Evolutionary conservation across 1,139 yeast species (phyloP), one percentile per base, ranked within the genome.

Genomic region (Candida sp.): DNA sequence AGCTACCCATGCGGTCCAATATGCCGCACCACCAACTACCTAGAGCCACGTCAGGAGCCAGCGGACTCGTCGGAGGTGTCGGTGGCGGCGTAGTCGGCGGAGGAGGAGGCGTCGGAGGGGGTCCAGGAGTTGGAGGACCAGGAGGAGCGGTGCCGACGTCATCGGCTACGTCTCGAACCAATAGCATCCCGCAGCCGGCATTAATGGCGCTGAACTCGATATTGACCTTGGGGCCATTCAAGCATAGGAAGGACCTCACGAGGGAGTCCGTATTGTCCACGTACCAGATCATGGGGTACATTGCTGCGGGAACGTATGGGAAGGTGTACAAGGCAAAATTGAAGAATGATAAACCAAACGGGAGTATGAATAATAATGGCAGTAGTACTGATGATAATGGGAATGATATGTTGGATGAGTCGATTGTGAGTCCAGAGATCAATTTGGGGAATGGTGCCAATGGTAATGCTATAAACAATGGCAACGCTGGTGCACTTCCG

Each of bases 291-390:
- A 73, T 91, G 32, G 99, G 99, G 0, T 94, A 94, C 68, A 96
- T 94, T 54, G 99, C 99, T 0, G 97, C 99, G 0, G 99, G 99
- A 38, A 94, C 99, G 0, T 94, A 94, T 68, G 99, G 99, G 50
- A 86, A 96, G 58, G 99, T 94, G 30, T 96, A 92, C 73, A 94
- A 94, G 66, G 98, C 98, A 12, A 82, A 80, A 56, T 73, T 80
- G 30, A 76, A 75, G 59, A 52, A 48, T 35, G 51, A 42, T 34
- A 46, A 61, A 49, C 59, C 69, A 6, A 46, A 42, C 3, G 39
- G 46, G n/a, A 41, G 12, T 25, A 35, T 32, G 5, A 30, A 39
- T 11, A 46, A 25, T 32, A 46, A 34, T 25, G 33, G 12, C 22
- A 42, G n/a, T 12, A 35, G n/a, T 33, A 33, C 17, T 11, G 42